A percentile compares a stretch with the other conserved stretches of the same genome.
Conservation (phyloP, 495 filamentous ascomycete species). For the Penicillium salamii region DNA sequence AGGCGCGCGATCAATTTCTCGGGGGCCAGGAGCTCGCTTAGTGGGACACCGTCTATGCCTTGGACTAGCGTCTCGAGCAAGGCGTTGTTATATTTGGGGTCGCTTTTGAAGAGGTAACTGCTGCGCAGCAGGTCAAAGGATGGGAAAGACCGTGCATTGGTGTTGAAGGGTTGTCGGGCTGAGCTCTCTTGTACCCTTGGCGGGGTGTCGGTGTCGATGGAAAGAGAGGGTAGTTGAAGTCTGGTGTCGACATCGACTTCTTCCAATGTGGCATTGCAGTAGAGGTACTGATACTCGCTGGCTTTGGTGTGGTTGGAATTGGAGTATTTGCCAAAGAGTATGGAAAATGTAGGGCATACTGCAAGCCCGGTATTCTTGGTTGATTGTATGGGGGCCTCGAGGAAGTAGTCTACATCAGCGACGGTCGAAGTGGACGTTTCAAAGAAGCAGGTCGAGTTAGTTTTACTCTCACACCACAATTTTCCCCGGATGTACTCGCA, state of each 20-base stretch:
- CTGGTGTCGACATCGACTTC: background rate
- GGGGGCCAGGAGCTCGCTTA: background rate
- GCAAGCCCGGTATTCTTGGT: background rate
- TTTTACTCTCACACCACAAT: background rate
- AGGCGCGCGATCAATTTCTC: background rate
- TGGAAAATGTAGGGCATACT: background rate
- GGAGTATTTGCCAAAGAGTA: background rate
- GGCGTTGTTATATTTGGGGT: background rate
- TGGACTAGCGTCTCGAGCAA: background rate
- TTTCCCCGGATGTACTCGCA: too few relatives aligned
- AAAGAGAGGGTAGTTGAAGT: background rate
- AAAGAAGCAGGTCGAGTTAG: background rate
- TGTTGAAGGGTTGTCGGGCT: background rate
- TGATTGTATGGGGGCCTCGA: background rate
- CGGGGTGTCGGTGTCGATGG: background rate
- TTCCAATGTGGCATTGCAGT: conserved; percentile 3
- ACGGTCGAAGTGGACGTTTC: background rate
- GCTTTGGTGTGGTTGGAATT: background rate
- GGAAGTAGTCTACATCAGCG: background rate
- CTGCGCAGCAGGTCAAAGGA: background rate
- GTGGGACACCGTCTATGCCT: conserved; percentile 1
- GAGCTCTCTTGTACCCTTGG: background rate
- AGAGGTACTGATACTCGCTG: background rate
- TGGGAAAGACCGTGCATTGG: background rate
- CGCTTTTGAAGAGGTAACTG: background rate